These are phyloP conservation scores for Boletus subcaerulescens DNA, from an alignment of 768 basidiomycete genomes.

Conservation along the genomic window DNA sequence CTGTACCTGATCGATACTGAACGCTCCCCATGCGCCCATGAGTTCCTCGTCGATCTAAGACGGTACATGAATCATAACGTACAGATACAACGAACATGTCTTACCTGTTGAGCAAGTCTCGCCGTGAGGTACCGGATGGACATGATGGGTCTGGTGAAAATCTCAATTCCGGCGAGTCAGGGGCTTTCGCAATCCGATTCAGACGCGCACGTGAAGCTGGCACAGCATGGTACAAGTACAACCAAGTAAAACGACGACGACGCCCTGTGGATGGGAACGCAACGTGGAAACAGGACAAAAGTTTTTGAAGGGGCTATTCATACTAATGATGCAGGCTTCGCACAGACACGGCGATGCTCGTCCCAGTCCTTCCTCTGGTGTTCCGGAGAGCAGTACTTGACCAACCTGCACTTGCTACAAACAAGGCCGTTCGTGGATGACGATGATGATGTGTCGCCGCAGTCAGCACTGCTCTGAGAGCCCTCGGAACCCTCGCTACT, in stretches of 20 bases:
- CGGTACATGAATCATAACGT: not conserved
- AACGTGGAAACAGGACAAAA: not conserved
- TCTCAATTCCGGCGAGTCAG: not conserved
- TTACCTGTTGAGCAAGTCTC: constrained; percentile 72
- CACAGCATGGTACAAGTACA: constrained; percentile 10
- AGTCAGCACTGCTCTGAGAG: constrained; percentile 43
- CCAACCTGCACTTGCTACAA: constrained; percentile 76
- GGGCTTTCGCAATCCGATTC: not conserved
- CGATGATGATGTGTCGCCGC: constrained; percentile 7
- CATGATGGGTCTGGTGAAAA: constrained; percentile 33
- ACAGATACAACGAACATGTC: not conserved
- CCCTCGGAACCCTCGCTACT: constrained; percentile 47
- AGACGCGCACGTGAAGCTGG: not conserved
- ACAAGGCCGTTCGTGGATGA: constrained; percentile 48
- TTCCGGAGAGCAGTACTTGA: constrained; percentile 73
- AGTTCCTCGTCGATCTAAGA: constrained; percentile 91
- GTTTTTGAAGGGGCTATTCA: constrained; percentile 5
- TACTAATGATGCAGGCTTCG: constrained; percentile 28
- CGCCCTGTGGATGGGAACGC: not conserved
- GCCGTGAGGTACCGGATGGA: constrained; percentile 67
- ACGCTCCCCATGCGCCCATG: constrained; percentile 85
- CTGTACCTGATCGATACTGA: constrained; percentile 87
- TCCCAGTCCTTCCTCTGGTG: constrained; percentile 79
- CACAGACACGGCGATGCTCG: constrained; percentile 70
- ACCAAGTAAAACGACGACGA: not conserved